Conservation (phyloP, 2,329 filamentous ascomycete genomes). For the Microdochium trichocladiopsis region DNA sequence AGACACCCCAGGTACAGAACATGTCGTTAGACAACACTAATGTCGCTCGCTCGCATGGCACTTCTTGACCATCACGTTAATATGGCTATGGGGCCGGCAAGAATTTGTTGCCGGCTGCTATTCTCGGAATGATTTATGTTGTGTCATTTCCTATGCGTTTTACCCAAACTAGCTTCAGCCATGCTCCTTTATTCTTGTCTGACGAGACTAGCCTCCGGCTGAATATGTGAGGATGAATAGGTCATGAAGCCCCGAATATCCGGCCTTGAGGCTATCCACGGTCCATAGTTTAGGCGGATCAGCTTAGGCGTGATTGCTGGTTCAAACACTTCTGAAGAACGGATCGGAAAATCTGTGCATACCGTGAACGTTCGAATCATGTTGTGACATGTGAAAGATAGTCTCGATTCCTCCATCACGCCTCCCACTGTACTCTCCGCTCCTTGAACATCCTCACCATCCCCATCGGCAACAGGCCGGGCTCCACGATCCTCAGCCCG, state of each 20-base stretch:
- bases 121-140: not conserved
- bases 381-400: too few relatives aligned
- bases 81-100: not conserved
- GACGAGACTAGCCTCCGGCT: not conserved
- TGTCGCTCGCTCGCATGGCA: not conserved
- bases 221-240: not conserved
- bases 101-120: not conserved
- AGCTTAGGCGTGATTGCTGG: too few relatives aligned
- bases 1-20: not conserved
- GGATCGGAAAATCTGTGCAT: too few relatives aligned
- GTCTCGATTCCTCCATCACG: too few relatives aligned
- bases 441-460: slow-evolving; percentile 37
- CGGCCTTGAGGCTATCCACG: not conserved
- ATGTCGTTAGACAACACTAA: not conserved
- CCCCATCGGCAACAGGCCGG: slow-evolving; percentile 36
- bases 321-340: too few relatives aligned
- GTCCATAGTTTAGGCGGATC: too few relatives aligned
- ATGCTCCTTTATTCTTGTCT: not conserved
- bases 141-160: not conserved
- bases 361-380: too few relatives aligned
- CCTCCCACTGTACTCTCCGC: slow-evolving; percentile 35
- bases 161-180: not conserved
- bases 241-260: not conserved
- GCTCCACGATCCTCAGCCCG: slow-evolving; percentile 35
- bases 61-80: not conserved